Conservation (phyloP, 768 basidiomycete species). For the Exidia glandulosa region DNA sequence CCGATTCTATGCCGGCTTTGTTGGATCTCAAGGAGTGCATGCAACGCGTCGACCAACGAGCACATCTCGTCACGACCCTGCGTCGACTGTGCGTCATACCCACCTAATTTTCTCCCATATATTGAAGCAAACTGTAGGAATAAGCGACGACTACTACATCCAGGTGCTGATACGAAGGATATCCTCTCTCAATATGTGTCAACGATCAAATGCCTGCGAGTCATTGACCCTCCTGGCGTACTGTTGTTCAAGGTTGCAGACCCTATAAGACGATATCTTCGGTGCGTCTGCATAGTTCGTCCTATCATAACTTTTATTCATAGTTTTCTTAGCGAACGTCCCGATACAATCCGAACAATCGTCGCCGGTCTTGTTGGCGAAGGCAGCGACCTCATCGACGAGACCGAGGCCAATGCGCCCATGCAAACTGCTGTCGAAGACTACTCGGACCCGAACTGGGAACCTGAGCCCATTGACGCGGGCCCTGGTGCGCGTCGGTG, state of each 20-base stretch:
- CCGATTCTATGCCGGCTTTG: slow-evolving; percentile 75
- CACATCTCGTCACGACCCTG: slow-evolving; percentile 61
- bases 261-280: slow-evolving; percentile 80
- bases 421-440: slow-evolving; percentile 72
- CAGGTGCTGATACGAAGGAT: slow-evolving; percentile 88
- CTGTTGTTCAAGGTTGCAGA: slow-evolving; percentile 89
- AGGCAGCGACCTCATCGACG: slow-evolving; percentile 75
- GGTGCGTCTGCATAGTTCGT: slow-evolving; percentile 33
- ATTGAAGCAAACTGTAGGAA: slow-evolving; percentile 38
- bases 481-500: slow-evolving; percentile 57
- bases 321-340: slow-evolving; percentile 48
- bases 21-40: slow-evolving; percentile 81
- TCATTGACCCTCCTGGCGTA: slow-evolving; percentile 88
- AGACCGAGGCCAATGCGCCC: slow-evolving; percentile 69
- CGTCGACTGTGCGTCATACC: slow-evolving; percentile 56
- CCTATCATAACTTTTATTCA: slow-evolving; percentile 1
- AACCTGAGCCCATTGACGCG: slow-evolving; percentile 92
- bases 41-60: slow-evolving; percentile 69
- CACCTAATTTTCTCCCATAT: not conserved
- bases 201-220: slow-evolving; percentile 80
- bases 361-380: slow-evolving; percentile 86
- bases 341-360: slow-evolving; percentile 90
- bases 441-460: slow-evolving; percentile 86
- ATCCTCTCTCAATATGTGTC: slow-evolving; percentile 86
- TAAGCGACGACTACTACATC: slow-evolving; percentile 80